phyloP scores from a whole-genome alignment of 2,329 filamentous ascomycete genomes.

The Xylariaceae sp. region DNA sequence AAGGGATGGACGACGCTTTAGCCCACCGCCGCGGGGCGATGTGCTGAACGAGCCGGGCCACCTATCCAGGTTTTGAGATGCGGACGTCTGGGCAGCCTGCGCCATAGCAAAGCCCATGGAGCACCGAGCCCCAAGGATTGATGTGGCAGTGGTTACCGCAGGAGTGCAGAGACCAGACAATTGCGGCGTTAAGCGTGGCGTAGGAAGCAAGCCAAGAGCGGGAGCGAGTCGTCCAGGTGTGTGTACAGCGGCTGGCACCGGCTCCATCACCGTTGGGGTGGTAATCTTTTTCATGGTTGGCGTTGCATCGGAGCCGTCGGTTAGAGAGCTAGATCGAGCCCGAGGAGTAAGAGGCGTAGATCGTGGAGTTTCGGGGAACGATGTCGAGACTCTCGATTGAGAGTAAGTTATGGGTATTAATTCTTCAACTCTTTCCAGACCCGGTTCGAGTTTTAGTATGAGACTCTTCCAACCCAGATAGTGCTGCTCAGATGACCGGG shows the following conservation, averaged over 20 bases:
- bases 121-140: slow-evolving; percentile 44
- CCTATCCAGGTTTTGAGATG: slow-evolving; percentile 48
- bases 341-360: slow-evolving; percentile 42
- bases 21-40: slow-evolving; percentile 48
- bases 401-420: slow-evolving; percentile 38
- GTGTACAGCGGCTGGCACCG: slow-evolving; percentile 39
- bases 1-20: slow-evolving; percentile 55
- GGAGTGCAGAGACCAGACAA: slow-evolving; percentile 53
- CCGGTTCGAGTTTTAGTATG: slow-evolving; percentile 51
- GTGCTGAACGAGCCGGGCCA: slow-evolving; percentile 45
- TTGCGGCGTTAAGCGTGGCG: slow-evolving; percentile 55
- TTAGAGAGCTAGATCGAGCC: slow-evolving; percentile 32
- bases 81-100: slow-evolving; percentile 44
- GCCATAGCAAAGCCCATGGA: slow-evolving; percentile 59
- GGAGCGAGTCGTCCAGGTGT: slow-evolving; percentile 46
- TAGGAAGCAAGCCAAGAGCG: slow-evolving; percentile 52
- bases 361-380: slow-evolving; percentile 37
- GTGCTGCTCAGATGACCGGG: slow-evolving; percentile 40
- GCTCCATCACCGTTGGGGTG: slow-evolving; percentile 47
- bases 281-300: slow-evolving; percentile 39
- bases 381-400: slow-evolving; percentile 31
- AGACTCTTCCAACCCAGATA: slow-evolving; percentile 54
- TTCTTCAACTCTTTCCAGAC: slow-evolving; percentile 54
- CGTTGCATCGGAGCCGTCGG: slow-evolving; percentile 37
- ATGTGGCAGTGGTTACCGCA: slow-evolving; percentile 51